Evolutionary conservation across 345 rosid genomes (phyloP).

Genomic region (Moringa oleifera): DNA sequence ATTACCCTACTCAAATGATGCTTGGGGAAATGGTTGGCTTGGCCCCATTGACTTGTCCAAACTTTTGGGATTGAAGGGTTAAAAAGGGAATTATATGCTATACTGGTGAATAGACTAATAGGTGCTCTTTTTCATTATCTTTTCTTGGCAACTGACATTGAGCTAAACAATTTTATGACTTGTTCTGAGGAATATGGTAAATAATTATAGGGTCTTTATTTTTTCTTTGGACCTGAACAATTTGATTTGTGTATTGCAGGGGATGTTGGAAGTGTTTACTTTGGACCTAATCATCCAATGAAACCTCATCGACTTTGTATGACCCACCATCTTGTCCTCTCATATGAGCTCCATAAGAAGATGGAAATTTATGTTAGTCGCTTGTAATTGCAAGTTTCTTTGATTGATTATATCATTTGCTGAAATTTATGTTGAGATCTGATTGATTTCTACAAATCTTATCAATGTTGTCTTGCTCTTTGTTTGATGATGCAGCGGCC

Average conservation of each 20-base stretch:
- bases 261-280: slow-evolving; percentile 89
- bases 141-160: too few species aligned
- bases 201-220: too few species aligned
- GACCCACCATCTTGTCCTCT: slow-evolving; percentile 96
- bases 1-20: background rate
- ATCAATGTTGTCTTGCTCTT: slow-evolving; percentile 8
- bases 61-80: background rate
- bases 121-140: too few species aligned
- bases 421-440: background rate
- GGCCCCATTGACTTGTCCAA: background rate
- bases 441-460: background rate
- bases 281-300: slow-evolving; percentile 98
- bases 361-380: slow-evolving; percentile 88
- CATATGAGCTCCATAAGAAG: slow-evolving; percentile 87
- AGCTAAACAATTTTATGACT: background rate
- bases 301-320: slow-evolving; percentile 95
- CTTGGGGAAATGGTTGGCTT: background rate
- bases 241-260: slow-evolving; percentile 37
- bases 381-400: slow-evolving; percentile 12
- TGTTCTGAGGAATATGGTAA: background rate
- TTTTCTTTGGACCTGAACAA: too few species aligned
- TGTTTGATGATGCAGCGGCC: slow-evolving; percentile 64
- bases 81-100: too few species aligned
- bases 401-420: background rate
- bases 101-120: too few species aligned